Percentiles rank a stretch among this genome's conserved stretches.
Conservation (phyloP, 1,284 basidiomycete species). For the Schizophyllum amplum region DNA sequence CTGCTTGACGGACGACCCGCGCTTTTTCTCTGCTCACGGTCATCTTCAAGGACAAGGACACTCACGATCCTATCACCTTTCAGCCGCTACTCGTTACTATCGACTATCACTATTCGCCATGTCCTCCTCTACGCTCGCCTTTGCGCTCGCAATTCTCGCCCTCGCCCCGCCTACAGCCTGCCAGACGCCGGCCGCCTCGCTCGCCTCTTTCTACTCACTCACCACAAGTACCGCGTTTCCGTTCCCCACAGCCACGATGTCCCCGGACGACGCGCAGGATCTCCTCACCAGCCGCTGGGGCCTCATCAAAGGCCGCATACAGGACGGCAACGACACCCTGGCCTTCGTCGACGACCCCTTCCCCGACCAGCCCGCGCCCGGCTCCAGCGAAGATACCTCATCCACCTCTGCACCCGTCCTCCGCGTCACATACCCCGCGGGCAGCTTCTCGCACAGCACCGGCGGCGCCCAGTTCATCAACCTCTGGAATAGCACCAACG, state of each 20-base stretch:
- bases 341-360: conserved; percentile 63
- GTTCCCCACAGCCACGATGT: conserved; percentile 58
- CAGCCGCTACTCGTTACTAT: background rate
- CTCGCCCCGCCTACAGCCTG: background rate
- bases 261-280: conserved; percentile 38
- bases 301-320: conserved; percentile 49
- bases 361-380: conserved; percentile 35
- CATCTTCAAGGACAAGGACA: background rate
- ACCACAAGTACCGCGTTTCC: conserved; percentile 48
- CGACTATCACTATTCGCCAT: background rate
- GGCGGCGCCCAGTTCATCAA: conserved; percentile 62
- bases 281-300: conserved; percentile 56
- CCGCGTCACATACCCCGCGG: conserved; percentile 54
- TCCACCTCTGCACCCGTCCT: conserved; percentile 45
- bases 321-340: conserved; percentile 46
- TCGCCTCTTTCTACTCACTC: background rate
- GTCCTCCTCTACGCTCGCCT: background rate
- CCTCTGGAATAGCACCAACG: conserved; percentile 52
- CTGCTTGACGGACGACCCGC: too few species aligned
- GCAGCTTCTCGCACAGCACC: conserved; percentile 48
- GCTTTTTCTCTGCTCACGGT: background rate
- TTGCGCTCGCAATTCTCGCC: background rate
- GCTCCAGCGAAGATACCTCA: conserved; percentile 18
- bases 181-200: background rate
- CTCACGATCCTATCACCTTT: background rate